Percentiles rank a stretch among this genome's conserved stretches.
phyloP scores from a whole-genome alignment of 305 asterid genomes.

The Fraxinus nigra region DNA sequence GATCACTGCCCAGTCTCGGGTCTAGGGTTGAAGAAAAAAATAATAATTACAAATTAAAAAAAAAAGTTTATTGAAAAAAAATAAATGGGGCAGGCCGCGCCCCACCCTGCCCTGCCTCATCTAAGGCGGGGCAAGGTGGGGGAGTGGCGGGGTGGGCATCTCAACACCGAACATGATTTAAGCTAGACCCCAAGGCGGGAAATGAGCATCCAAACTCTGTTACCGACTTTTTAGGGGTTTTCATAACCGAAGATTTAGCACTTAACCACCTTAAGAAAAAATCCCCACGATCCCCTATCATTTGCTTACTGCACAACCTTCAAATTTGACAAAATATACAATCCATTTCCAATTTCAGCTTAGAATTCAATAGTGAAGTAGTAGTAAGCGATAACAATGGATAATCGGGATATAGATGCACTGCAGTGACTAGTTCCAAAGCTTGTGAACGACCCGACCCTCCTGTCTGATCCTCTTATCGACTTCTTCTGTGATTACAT shows the following conservation, averaged over 20 bases:
- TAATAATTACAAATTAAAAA: no score
- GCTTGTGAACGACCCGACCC: slow-evolving; percentile 40
- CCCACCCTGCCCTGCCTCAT: no score
- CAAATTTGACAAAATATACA: background rate
- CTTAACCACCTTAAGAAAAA: background rate
- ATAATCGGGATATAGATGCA: background rate
- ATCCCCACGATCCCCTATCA: background rate
- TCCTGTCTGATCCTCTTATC: slow-evolving; percentile 71
- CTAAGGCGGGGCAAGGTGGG: no score
- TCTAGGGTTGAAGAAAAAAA: no score
- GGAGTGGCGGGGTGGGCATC: no score
- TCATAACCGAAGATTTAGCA: background rate
- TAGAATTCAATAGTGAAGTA: background rate
- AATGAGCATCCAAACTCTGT: background rate
- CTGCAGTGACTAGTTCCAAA: background rate
- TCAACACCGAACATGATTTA: background rate
- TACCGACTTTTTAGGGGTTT: background rate
- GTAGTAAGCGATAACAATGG: background rate
- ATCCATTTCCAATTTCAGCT: background rate
- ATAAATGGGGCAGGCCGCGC: no score
- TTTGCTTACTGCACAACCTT: background rate
- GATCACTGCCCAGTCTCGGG: no score
- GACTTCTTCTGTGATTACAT: slow-evolving; percentile 73
- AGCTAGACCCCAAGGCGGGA: background rate
- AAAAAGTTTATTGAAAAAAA: no score